Evolutionary conservation across 345 rosid genomes (phyloP), one percentile per base, ranked within the genome.

Genomic region (Limnanthes douglasii): DNA sequence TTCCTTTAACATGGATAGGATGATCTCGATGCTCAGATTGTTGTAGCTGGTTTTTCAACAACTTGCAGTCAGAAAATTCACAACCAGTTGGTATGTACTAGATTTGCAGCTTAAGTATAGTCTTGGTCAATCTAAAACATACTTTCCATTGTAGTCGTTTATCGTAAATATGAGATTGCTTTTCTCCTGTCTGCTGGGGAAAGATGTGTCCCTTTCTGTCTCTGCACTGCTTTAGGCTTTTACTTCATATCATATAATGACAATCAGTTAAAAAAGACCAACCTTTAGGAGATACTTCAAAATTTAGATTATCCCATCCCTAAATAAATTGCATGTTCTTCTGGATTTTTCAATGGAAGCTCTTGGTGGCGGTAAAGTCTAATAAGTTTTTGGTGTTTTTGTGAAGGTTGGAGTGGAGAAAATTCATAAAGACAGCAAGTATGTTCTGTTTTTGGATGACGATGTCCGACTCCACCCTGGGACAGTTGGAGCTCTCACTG

Each of bases 381-480:
- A 20, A 21, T 18, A 15, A 0, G 12, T 1, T 28, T 18, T 11
- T 41, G 31, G 12, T 34, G 14, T 31, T 46, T 21, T 47, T 59
- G 18, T 52, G 56, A 54, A 78, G 92, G 56, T 61, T 66, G 92
- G 92, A 18, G 78, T 69, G 39, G 80, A 74, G 63, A 56, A 69
- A 31, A 74, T 74, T 72, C 80, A 74, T 49, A 64, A 71, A 49
- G 78, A 69, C 37, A 51, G 54, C 64, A 74, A 71, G 46, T 78
- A 78, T 40, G 67, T 78, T 29, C 38, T 78, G 35, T 78, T 78
- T 61, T 54, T 78, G 67, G 92, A 78, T 57, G 92, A 78, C 55
- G 92, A 78, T 54, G 84, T 71, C 51, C 66, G 78, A 53, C 59
- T 78, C 46, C 92, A 78, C 56, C 92, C 92, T 40, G 92, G 92